A percentile compares a stretch with the other conserved stretches of the same genome.
phyloP scores from a whole-genome alignment of 768 basidiomycete species.

The Phlebiopsis gigantea region DNA sequence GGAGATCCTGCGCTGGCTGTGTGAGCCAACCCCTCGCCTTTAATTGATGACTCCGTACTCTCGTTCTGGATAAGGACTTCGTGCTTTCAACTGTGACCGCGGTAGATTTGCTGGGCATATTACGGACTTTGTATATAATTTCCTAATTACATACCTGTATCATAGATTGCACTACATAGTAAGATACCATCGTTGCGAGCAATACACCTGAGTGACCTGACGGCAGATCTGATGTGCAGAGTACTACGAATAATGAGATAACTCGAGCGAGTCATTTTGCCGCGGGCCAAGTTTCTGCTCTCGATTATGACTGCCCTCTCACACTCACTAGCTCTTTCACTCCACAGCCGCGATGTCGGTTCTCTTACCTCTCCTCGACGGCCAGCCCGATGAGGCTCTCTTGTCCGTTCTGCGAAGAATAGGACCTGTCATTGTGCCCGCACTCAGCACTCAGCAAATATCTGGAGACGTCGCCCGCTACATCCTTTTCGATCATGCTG shows the following conservation, averaged over 20 bases:
- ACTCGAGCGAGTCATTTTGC: constrained; percentile 2
- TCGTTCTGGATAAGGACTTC: not conserved
- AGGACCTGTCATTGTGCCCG: constrained; percentile 64
- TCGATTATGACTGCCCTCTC: not conserved
- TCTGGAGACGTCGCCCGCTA: constrained; percentile 33
- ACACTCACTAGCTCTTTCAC: not conserved
- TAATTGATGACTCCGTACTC: not conserved
- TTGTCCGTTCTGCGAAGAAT: constrained; percentile 64
- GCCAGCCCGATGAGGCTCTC: constrained; percentile 37
- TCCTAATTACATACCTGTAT: not conserved
- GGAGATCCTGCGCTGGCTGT: constrained; percentile 62
- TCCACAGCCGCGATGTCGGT: constrained; percentile 20
- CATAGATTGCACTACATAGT: not conserved
- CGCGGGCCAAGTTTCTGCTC: constrained; percentile 5
- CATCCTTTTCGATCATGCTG: constrained; percentile 50
- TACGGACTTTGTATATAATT: not conserved
- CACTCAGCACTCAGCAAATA: constrained; percentile 23
- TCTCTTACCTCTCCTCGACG: constrained; percentile 49
- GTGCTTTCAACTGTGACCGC: not conserved
- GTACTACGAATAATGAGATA: not conserved
- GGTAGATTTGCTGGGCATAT: not conserved
- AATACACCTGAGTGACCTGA: not conserved
- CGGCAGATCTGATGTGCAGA: not conserved
- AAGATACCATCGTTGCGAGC: not conserved
- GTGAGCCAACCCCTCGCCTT: constrained; percentile 12